Percentiles rank a stretch among this genome's conserved stretches.
These are phyloP conservation scores for Coemansia sp. DNA, from an alignment of 192 early-diverging fungal genomes.

Conservation along the genomic window DNA sequence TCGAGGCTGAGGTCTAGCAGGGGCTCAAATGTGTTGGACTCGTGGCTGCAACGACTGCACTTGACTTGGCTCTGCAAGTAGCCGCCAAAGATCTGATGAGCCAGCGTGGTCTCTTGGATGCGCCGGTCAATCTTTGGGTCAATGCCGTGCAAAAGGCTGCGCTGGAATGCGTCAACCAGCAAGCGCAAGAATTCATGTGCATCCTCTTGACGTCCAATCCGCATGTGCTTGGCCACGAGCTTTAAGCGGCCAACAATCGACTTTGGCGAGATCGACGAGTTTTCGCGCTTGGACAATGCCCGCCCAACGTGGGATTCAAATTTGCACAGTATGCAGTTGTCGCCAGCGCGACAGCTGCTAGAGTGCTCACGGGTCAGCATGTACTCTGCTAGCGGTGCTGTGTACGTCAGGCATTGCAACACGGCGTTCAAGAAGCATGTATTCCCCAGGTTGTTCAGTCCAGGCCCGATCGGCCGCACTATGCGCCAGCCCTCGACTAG, in stretches of 20 bases:
- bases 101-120: slow-evolving; percentile 74
- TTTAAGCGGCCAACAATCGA: slow-evolving; percentile 67
- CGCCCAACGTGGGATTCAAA: slow-evolving; percentile 70
- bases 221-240: slow-evolving; percentile 77
- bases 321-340: slow-evolving; percentile 76
- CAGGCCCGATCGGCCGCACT: slow-evolving; percentile 66
- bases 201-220: slow-evolving; percentile 84
- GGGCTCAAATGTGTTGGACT: slow-evolving; percentile 79
- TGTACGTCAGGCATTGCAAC: slow-evolving; percentile 78
- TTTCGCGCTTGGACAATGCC: slow-evolving; percentile 57
- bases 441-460: slow-evolving; percentile 73
- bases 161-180: slow-evolving; percentile 73
- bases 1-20: slow-evolving; percentile 82
- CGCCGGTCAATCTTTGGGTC: slow-evolving; percentile 70
- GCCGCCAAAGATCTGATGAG: slow-evolving; percentile 85
- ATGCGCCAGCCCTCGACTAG: slow-evolving; percentile 62
- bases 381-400: slow-evolving; percentile 72
- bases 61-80: slow-evolving; percentile 78
- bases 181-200: slow-evolving; percentile 85
- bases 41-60: slow-evolving; percentile 71
- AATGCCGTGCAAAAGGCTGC: slow-evolving; percentile 60
- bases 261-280: slow-evolving; percentile 65
- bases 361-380: slow-evolving; percentile 66
- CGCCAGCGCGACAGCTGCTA: slow-evolving; percentile 61
- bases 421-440: slow-evolving; percentile 85